Percentiles rank a stretch among this genome's conserved stretches.
Conservation (phyloP, 345 rosid species). For the thale cress (Arabidopsis thaliana) region TAIR10.1 NC_003076.8:18588001-18588500, state of each 20-base stretch:
- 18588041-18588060: conserved; percentile 75
- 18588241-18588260: conserved; percentile 62
- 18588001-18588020: conserved; percentile 85
- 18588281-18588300: conserved; percentile 74
- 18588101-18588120: conserved; percentile 82
- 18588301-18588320: conserved; percentile 60
- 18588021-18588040: conserved; percentile 88
- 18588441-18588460: conserved; percentile 9
- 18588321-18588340: conserved; percentile 94
- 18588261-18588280: conserved; percentile 78
- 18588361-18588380: conserved; percentile 72
- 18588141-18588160: conserved; percentile 82
- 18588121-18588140: conserved; percentile 73
- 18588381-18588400: conserved; percentile 68
- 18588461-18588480: conserved; percentile 8
- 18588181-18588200: conserved; percentile 73
- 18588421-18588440: conserved; percentile 20
- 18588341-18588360: conserved; percentile 76
- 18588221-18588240: conserved; percentile 85
- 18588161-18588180: conserved; percentile 89
- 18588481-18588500: conserved; percentile 11
- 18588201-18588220: conserved; percentile 87
- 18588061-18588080: conserved; percentile 69
- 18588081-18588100: conserved; percentile 75
- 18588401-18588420: not conserved